Conservation (phyloP, 2,329 filamentous ascomycete genomes). For the Ascochyta lentis region DNA sequence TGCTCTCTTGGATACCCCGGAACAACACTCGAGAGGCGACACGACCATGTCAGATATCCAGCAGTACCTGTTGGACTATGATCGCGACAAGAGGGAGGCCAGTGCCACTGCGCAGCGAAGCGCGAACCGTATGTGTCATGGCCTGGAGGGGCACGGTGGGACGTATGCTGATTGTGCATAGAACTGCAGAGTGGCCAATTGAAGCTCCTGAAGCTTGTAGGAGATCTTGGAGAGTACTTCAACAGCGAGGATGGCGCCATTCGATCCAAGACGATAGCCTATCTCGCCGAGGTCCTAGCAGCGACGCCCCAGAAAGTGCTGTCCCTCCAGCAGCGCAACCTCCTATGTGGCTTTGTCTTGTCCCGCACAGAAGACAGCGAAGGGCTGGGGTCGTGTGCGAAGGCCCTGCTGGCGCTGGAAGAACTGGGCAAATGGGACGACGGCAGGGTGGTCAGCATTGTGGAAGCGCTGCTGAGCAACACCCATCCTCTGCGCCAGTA, state of each 20-base stretch:
- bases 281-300: constrained; percentile 59
- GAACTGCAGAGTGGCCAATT: constrained; percentile 66
- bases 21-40: constrained; percentile 11
- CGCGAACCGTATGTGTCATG: constrained; percentile 46
- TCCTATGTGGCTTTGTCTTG: constrained; percentile 69
- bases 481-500: constrained; percentile 66
- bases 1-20: constrained; percentile 7
- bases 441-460: constrained; percentile 60
- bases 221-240: constrained; percentile 70
- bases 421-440: constrained; percentile 65
- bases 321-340: constrained; percentile 64
- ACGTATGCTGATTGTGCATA: constrained; percentile 41
- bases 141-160: constrained; percentile 18
- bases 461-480: constrained; percentile 59
- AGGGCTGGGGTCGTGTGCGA: constrained; percentile 63
- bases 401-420: constrained; percentile 65
- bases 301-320: constrained; percentile 62
- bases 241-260: constrained; percentile 68
- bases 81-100: constrained; percentile 57
- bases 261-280: constrained; percentile 64
- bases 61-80: constrained; percentile 59
- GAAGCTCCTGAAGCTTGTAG: constrained; percentile 67
- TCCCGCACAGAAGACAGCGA: constrained; percentile 65
- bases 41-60: constrained; percentile 60
- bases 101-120: constrained; percentile 52